Percentiles rank a stretch among this genome's conserved stretches.
Conservation (phyloP, 2,329 filamentous ascomycete species). For the Lecanicillium sp. region DNA sequence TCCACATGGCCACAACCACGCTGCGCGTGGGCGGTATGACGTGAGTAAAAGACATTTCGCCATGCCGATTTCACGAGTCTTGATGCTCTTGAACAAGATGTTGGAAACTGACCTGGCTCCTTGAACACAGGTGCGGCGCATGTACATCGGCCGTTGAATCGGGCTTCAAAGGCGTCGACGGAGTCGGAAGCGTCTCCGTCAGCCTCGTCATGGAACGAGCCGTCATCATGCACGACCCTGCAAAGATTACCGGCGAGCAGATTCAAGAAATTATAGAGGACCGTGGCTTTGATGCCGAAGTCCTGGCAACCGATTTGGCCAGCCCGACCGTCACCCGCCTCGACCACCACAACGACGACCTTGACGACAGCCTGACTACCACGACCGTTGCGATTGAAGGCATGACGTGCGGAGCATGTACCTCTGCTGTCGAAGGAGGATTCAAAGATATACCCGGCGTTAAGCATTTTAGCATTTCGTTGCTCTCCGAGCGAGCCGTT, state of each 20-base stretch:
- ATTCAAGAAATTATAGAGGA: slow-evolving; percentile 85
- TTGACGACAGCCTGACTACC: slow-evolving; percentile 38
- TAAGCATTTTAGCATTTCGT: slow-evolving; percentile 69
- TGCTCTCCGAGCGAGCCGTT: slow-evolving; percentile 78
- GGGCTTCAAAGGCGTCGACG: slow-evolving; percentile 74
- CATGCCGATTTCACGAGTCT: slow-evolving; percentile 4
- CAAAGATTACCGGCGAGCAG: slow-evolving; percentile 62
- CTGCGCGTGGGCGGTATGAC: slow-evolving; percentile 85
- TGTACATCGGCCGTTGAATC: slow-evolving; percentile 94
- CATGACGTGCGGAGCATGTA: slow-evolving; percentile 89
- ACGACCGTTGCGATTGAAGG: slow-evolving; percentile 75
- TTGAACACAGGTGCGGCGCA: slow-evolving; percentile 65
- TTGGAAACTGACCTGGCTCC: slow-evolving; percentile 23
- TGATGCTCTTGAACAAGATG: neutral
- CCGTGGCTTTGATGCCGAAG: slow-evolving; percentile 80
- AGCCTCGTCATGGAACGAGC: slow-evolving; percentile 92
- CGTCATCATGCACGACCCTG: slow-evolving; percentile 83
- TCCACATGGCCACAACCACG: slow-evolving; percentile 81
- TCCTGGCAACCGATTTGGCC: slow-evolving; percentile 74
- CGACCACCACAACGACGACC: slow-evolving; percentile 21
- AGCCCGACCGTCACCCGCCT: slow-evolving; percentile 35
- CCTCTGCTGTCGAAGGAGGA: slow-evolving; percentile 73
- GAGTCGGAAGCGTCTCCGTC: slow-evolving; percentile 80
- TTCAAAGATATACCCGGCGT: slow-evolving; percentile 69
- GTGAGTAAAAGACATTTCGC: slow-evolving; percentile 34